These are phyloP conservation scores for Eutypa lata DNA, from an alignment of 2,329 filamentous ascomycete genomes.

Conservation along the genomic window DNA sequence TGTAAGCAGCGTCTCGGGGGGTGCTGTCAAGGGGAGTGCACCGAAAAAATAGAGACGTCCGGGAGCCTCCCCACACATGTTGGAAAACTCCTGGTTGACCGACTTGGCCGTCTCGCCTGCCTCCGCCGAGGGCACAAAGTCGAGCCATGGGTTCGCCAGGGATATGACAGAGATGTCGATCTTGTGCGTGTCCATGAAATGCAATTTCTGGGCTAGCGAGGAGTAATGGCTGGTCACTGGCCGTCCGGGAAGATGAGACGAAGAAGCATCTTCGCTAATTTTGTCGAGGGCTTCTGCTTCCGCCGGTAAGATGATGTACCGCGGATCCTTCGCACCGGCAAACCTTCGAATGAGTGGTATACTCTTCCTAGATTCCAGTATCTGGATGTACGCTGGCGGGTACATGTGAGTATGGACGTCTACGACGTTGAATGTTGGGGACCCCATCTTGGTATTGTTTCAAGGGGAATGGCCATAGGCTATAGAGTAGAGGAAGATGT, in stretches of 20 bases:
- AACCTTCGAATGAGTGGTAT: constrained; percentile 73
- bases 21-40: constrained; percentile 72
- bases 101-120: constrained; percentile 60
- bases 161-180: constrained; percentile 85
- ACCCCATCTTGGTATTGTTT: constrained; percentile 29
- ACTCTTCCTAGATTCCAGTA: constrained; percentile 54
- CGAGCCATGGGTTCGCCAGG: constrained; percentile 90
- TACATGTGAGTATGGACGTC: constrained; percentile 72
- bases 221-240: constrained; percentile 83
- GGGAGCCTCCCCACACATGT: constrained; percentile 63
- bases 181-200: constrained; percentile 81
- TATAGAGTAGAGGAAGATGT: neutral
- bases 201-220: constrained; percentile 73
- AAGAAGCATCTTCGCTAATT: constrained; percentile 46
- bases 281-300: constrained; percentile 45
- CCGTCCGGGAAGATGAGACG: constrained; percentile 65
- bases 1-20: constrained; percentile 56
- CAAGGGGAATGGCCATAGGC: neutral
- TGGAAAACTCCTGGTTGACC: constrained; percentile 77
- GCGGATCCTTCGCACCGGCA: constrained; percentile 51
- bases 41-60: constrained; percentile 80
- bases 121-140: constrained; percentile 66
- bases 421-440: constrained; percentile 44
- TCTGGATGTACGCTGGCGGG: constrained; percentile 59
- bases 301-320: constrained; percentile 62